Evolutionary conservation across 1,139 yeast species (phyloP).

Genomic region (Diutina pseudorugosa): DNA sequence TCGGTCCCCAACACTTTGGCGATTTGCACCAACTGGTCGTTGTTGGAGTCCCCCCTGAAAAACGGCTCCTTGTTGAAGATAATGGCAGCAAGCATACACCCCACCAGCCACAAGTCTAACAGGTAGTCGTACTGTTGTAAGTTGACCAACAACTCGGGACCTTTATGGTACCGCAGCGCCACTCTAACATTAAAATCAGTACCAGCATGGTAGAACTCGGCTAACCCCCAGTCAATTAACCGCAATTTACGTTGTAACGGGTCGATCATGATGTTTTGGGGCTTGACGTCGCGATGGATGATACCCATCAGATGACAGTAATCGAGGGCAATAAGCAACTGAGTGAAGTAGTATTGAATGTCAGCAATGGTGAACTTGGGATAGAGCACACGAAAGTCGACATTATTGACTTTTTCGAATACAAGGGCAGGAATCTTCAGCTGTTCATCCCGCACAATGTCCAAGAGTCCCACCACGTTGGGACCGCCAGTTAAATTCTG

Average conservation of each 20-base stretch:
- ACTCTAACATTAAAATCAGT: slow-evolving; percentile 73
- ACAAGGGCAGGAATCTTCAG: slow-evolving; percentile 66
- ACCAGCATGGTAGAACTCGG: slow-evolving; percentile 71
- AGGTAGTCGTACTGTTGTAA: slow-evolving; percentile 70
- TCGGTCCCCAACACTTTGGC: slow-evolving; percentile 69
- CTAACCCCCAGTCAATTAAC: slow-evolving; percentile 76
- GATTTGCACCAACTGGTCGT: slow-evolving; percentile 70
- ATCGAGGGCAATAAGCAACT: slow-evolving; percentile 59
- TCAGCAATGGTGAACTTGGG: slow-evolving; percentile 53
- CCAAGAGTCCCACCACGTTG: slow-evolving; percentile 53
- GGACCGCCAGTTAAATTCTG: slow-evolving; percentile 71
- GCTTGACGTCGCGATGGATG: slow-evolving; percentile 76
- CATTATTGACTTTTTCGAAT: slow-evolving; percentile 59
- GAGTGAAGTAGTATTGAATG: slow-evolving; percentile 58
- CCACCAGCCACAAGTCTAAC: slow-evolving; percentile 72
- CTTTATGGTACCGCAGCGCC: slow-evolving; percentile 72
- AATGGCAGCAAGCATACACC: slow-evolving; percentile 71
- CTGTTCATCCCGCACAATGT: slow-evolving; percentile 65
- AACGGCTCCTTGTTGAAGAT: slow-evolving; percentile 69
- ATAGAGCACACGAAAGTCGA: slow-evolving; percentile 60
- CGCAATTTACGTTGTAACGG: slow-evolving; percentile 49
- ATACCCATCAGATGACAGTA: slow-evolving; percentile 76
- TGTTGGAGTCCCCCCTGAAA: slow-evolving; percentile 68
- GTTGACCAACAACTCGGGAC: slow-evolving; percentile 67
- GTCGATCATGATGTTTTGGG: slow-evolving; percentile 78